Percentiles rank a stretch among this genome's conserved stretches.
Conservation (phyloP, 257 asterid genomes). For the Capsicum baccatum region DNA sequence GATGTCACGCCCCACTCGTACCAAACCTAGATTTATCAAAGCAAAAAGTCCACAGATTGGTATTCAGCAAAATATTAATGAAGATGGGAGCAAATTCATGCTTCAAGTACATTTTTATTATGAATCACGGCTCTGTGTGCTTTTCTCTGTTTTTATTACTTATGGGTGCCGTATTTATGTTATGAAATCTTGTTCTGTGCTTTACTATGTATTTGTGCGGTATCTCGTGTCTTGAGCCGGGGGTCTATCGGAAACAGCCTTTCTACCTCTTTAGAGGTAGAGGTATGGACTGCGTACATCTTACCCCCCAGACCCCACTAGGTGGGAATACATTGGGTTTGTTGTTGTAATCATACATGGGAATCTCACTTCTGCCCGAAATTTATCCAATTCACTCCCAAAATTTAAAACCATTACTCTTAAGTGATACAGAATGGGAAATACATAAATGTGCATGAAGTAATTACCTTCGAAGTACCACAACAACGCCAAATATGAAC, state of each 20-base stretch:
- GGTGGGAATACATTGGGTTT: too few species aligned
- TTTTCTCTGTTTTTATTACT: too few species aligned
- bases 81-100: not conserved
- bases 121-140: too few species aligned
- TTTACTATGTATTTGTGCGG: too few species aligned
- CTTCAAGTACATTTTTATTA: too few species aligned
- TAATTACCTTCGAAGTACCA: constrained; percentile 84
- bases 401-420: not conserved
- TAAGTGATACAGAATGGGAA: not conserved
- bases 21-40: constrained; percentile 68
- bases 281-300: too few species aligned
- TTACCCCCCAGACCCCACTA: too few species aligned
- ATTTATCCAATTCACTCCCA: not conserved
- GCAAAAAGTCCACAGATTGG: not conserved
- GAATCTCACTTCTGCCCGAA: not conserved
- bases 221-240: too few species aligned
- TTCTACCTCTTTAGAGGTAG: too few species aligned
- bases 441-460: not conserved
- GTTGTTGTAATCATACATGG: not conserved
- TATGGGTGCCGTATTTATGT: too few species aligned
- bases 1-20: constrained; percentile 91
- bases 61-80: not conserved
- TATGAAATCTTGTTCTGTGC: too few species aligned
- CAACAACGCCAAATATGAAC: constrained; percentile 94
- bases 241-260: too few species aligned